phyloP scores from a whole-genome alignment of 139 green algal species.

The Monoraphidium neglectum region DNA sequence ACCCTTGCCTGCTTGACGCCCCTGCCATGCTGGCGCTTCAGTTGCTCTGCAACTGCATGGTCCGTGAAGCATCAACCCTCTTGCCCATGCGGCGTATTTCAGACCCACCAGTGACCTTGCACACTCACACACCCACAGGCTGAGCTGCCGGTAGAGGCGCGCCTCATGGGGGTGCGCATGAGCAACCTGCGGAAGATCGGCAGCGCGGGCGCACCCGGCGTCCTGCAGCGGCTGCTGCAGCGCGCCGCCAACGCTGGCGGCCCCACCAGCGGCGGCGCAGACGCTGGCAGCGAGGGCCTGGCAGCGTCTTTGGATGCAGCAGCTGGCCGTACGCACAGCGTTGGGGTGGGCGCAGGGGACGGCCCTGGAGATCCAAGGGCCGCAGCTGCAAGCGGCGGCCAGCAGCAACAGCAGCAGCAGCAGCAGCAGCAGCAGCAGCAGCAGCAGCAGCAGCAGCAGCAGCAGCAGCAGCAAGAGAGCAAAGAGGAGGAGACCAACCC shows the following conservation, averaged over 20 bases:
- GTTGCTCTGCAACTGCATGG: too few species aligned
- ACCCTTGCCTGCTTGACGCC: too few species aligned
- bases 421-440: constrained; percentile 1
- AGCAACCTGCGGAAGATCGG: constrained; percentile 54
- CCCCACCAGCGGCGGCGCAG: not conserved
- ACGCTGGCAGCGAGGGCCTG: not conserved
- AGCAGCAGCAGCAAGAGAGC: not conserved
- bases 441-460: constrained; percentile 1
- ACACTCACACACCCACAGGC: not conserved
- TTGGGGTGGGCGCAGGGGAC: too few species aligned
- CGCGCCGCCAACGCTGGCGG: not conserved
- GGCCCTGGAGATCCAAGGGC: too few species aligned
- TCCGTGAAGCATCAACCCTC: too few species aligned
- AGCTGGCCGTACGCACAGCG: too few species aligned
- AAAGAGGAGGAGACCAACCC: not conserved
- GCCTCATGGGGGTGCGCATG: constrained; percentile 84
- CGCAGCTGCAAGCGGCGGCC: not conserved
- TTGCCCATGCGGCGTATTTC: too few species aligned
- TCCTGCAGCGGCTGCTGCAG: constrained; percentile 13
- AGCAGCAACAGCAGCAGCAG: constrained; percentile 7
- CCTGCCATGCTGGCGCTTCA: too few species aligned
- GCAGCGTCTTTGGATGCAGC: too few species aligned
- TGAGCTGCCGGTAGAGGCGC: constrained; percentile 73
- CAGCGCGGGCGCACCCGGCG: not conserved
- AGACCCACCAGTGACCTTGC: too few species aligned